These are phyloP conservation scores for Teunomyces gatunensis DNA, from an alignment of 805 yeast genomes.

Conservation along the genomic window DNA sequence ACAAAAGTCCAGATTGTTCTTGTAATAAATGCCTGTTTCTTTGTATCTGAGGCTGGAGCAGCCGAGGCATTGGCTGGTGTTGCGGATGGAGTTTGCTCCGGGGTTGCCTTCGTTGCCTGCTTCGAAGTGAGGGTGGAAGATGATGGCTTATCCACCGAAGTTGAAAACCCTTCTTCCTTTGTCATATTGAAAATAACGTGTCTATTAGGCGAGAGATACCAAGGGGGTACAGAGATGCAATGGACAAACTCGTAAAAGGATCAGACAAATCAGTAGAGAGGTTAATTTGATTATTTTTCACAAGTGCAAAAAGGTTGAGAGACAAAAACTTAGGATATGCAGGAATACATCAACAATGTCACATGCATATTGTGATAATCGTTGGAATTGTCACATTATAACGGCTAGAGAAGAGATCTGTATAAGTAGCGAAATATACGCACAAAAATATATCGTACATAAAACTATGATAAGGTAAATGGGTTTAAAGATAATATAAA, in stretches of 20 bases:
- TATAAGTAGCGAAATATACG: neutral
- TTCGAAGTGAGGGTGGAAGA: neutral
- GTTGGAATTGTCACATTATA: neutral
- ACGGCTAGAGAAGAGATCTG: neutral
- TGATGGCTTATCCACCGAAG: neutral
- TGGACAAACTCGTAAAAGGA: neutral
- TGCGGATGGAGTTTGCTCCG: neutral
- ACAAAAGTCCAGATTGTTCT: conserved; percentile 92
- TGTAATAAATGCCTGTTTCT: conserved; percentile 79
- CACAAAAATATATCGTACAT: neutral
- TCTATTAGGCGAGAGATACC: neutral
- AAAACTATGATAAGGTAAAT: no score
- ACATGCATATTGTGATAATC: neutral
- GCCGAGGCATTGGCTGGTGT: neutral
- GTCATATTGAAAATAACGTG: neutral
- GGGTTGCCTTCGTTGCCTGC: neutral
- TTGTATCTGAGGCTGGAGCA: conserved; percentile 52
- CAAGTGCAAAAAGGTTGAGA: neutral
- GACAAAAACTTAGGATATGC: neutral
- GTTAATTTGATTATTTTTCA: conserved; percentile 3
- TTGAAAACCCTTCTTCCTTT: conserved; percentile 3
- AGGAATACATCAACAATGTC: neutral
- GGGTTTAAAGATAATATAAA: no score
- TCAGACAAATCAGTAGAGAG: neutral
- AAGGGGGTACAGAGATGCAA: neutral